Evolutionary conservation across 2,329 filamentous ascomycete genomes (phyloP), one percentile per base, ranked within the genome.

Genomic region (Trichoderma oligosporum): DNA sequence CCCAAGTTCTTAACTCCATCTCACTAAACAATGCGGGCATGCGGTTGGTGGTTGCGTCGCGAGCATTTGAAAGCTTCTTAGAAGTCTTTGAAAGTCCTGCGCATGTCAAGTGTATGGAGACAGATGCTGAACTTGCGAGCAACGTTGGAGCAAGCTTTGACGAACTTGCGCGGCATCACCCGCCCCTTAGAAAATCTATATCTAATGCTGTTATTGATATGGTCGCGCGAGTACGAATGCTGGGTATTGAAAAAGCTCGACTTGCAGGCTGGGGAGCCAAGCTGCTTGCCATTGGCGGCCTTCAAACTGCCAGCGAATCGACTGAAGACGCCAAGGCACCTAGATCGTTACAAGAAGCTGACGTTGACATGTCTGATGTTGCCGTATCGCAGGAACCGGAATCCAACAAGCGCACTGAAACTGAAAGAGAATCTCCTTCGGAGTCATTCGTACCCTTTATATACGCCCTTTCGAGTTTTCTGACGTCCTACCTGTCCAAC

Each of bases 51-150:
- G 85, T 91, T 57, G 82, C 85, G 0, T 97, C 92, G 0, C 81
- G 84, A 58, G 92, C 91, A 1, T 79, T 99, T 42, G 86, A 92
- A 57, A 89, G 85, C 64, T 97, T 92, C 69, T 88, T 99, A 62
- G 90, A 97, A 69, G 91, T 97, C n/a, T 99, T 99, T 63, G 90
- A 97, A 71, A 97, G 91, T 63, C 86, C 91, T 2, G 82, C 85
- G 14, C 95, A 99, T 72, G 85, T 99, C 58, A 89, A 88, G 64
- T 88, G 87, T 61, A 85, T 99, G 80, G 85, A 89, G 61, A 77
- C 79, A 35, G 93, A 96, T 62, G 77, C 81, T 4, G 76, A 79
- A 33, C 78, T 95, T 58, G 82, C 92, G 8, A 82, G 82, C 27
- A 83, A 84, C 36, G 81, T 99, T 48, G 94, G 94, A 9, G 83